Base-by-base conservation (phyloP, 2,329 filamentous ascomycete species). In the Laburnicola sp. region DNA sequence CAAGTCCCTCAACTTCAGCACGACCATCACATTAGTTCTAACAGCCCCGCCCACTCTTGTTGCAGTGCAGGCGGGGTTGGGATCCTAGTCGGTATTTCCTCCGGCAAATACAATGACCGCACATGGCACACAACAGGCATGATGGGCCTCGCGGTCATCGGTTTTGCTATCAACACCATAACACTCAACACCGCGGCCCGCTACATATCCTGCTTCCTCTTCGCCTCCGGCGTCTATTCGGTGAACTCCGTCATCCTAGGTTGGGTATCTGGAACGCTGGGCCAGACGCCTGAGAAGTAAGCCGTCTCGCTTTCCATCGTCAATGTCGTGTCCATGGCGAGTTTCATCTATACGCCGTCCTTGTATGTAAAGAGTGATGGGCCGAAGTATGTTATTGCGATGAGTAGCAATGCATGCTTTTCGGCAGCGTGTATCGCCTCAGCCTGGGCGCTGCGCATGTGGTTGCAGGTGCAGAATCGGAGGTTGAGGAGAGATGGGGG, bases 11-110 rank as follows among this genome's bases (percentile, higher is more conserved):
- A 76, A 76, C 0, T 82, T 80, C 65, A 73, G 68, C 50, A 75
- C 68, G 0, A 82, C 77, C 1, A 72, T 80, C 41, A 82, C 80
- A 0, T 72, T 82, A 0, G 72, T 80, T 8, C 74, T 83, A 50
- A 82, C 79, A 3, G 55, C 54, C 2, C 65, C 63, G 9, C 63
- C 62, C 2, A 60, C 54, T 1, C 54, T 67, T 0, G 53, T 67
- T 25, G 57, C 60, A 7, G 60, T 25, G 57, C 60, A 7, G 60
- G 60, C 6, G 35, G 46, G 0, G 34, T 74, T 21, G 68, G 65
- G 4, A 68, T 75, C 38, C 47, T 58, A 6, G 59, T 68, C 28
- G 68, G 64, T 2, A 69, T 66, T 39, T 68, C 66, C 3, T 74
- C 73, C 8, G 72, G 72, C 10, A 68, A 63, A 27, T 71, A 62